Percentiles rank a stretch among this genome's conserved stretches.
Conservation (phyloP, 148 eudicot genomes). For the Arbutus unedo region DNA sequence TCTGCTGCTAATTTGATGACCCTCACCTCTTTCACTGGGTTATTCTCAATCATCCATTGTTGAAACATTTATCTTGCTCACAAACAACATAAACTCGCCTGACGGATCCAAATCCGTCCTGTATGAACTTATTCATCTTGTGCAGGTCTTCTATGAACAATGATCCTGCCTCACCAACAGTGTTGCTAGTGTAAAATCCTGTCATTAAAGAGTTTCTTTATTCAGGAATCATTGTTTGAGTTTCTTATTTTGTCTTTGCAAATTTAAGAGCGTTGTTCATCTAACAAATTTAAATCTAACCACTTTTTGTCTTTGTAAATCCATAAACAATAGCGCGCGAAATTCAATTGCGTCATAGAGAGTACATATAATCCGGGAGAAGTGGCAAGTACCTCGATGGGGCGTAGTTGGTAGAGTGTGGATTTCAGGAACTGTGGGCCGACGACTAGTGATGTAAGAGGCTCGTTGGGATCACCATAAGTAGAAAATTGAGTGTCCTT, state of each 20-base stretch:
- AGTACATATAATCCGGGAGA: neutral
- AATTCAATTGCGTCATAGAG: too few species aligned
- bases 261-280: too few species aligned
- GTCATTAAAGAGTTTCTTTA: neutral
- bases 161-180: constrained; percentile 22
- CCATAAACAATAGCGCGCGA: too few species aligned
- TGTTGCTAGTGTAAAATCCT: constrained; percentile 26
- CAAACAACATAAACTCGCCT: constrained; percentile 33
- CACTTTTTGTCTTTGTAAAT: too few species aligned
- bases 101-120: constrained; percentile 39
- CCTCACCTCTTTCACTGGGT: constrained; percentile 34
- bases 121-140: constrained; percentile 11
- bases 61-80: constrained; percentile 40
- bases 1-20: constrained; percentile 39
- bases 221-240: too few species aligned
- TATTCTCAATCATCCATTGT: constrained; percentile 40
- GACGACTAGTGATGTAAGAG: neutral
- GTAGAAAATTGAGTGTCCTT: constrained; percentile 4
- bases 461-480: neutral
- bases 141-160: constrained; percentile 25
- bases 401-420: constrained; percentile 6
- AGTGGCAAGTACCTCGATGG: neutral
- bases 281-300: too few species aligned
- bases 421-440: constrained; percentile 3
- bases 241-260: too few species aligned